These are phyloP conservation scores for Neurospora sp. DNA, from an alignment of 495 filamentous ascomycete species.

Conservation along the genomic window DNA sequence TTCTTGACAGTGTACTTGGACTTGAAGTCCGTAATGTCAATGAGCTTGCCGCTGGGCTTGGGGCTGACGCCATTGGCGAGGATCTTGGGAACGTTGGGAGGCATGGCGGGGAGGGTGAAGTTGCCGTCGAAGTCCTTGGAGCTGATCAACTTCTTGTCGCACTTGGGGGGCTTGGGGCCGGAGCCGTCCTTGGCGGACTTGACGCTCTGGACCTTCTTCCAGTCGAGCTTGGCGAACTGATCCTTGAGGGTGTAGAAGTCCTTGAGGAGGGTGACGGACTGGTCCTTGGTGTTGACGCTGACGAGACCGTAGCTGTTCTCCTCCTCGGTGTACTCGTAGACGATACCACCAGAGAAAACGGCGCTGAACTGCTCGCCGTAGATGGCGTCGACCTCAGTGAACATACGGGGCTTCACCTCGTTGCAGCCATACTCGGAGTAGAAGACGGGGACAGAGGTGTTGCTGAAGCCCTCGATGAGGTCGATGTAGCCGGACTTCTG, in stretches of 20 bases:
- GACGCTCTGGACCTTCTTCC: constrained; percentile 46
- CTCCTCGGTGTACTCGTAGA: constrained; percentile 82
- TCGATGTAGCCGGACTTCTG: constrained; percentile 59
- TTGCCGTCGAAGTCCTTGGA: constrained; percentile 54
- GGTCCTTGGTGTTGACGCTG: constrained; percentile 48
- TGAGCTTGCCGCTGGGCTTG: constrained; percentile 28
- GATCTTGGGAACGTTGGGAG: constrained; percentile 33
- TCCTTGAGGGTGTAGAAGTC: constrained; percentile 70
- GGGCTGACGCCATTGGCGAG: constrained; percentile 46
- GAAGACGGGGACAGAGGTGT: constrained; percentile 76
- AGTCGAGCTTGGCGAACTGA: constrained; percentile 66
- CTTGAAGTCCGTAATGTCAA: constrained; percentile 30
- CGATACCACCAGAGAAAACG: constrained; percentile 74
- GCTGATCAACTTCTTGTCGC: constrained; percentile 53
- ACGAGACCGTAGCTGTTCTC: constrained; percentile 67
- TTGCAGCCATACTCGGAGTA: constrained; percentile 98
- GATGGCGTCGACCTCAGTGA: constrained; percentile 71
- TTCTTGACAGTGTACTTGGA: constrained; percentile 31
- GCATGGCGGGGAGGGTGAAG: constrained; percentile 58
- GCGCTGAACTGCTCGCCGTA: constrained; percentile 73
- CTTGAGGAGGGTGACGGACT: constrained; percentile 47
- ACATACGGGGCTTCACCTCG: constrained; percentile 62
- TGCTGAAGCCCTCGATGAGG: constrained; percentile 59
- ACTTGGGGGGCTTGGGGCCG: constrained; percentile 43
- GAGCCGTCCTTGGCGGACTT: constrained; percentile 42